A percentile compares a stretch with the other conserved stretches of the same genome.
These are phyloP conservation scores for Delonix regia DNA, from an alignment of 306 rosid species.

Conservation along the genomic window DNA sequence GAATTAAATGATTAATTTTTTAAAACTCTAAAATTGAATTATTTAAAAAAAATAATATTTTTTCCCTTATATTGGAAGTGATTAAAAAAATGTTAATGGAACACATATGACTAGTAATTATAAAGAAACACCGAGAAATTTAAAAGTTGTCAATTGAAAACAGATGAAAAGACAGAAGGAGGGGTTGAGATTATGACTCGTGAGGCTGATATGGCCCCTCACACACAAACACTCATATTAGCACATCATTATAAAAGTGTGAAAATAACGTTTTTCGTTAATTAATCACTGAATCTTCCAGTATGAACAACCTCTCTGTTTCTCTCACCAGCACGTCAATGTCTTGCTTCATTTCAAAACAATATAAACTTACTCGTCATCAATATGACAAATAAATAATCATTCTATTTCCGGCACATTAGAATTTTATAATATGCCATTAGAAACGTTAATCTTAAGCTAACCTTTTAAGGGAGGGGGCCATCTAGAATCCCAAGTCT, in stretches of 20 bases:
- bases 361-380: too few relatives aligned
- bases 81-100: too few relatives aligned
- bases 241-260: not conserved
- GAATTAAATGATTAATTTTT: too few relatives aligned
- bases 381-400: too few relatives aligned
- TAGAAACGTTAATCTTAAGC: not conserved
- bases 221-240: not conserved
- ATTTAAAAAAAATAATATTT: too few relatives aligned
- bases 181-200: not conserved
- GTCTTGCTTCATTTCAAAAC: not conserved
- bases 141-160: not conserved
- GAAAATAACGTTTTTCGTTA: not conserved
- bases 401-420: not conserved
- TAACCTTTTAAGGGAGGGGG: not conserved
- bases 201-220: not conserved
- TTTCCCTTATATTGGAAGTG: too few relatives aligned
- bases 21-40: too few relatives aligned
- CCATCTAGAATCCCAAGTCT: not conserved
- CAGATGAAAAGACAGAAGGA: not conserved
- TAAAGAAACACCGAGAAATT: too few relatives aligned
- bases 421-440: not conserved
- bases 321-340: not conserved
- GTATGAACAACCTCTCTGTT: not conserved
- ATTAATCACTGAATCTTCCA: not conserved
- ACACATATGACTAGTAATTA: too few relatives aligned